A percentile compares a stretch with the other conserved stretches of the same genome.
phyloP scores from a whole-genome alignment of 306 rosid genomes.

The Arachis stenosperma region DNA sequence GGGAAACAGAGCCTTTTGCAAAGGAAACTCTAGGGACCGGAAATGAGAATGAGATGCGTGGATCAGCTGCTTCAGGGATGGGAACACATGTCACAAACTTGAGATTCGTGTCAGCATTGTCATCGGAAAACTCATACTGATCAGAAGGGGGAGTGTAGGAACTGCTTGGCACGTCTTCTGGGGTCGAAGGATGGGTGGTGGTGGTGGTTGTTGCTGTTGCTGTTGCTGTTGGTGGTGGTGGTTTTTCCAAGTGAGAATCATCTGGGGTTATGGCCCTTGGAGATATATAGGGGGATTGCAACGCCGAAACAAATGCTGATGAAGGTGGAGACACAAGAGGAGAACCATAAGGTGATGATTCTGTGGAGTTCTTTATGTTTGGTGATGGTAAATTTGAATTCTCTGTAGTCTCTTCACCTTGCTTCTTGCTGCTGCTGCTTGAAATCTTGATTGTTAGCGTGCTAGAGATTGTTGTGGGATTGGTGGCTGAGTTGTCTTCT shows the following conservation, averaged over 20 bases:
- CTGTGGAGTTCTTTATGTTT: conserved; percentile 50
- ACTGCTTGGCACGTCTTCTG: conserved; percentile 80
- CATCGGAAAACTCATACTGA: conserved; percentile 73
- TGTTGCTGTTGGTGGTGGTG: conserved; percentile 16
- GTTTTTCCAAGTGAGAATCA: conserved; percentile 18
- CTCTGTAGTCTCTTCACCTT: conserved; percentile 33
- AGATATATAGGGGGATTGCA: conserved; percentile 89
- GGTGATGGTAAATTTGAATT: conserved; percentile 56
- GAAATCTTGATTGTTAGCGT: conserved; percentile 63
- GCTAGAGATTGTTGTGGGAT: conserved; percentile 38
- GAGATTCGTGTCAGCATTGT: conserved; percentile 53
- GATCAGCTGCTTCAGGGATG: conserved; percentile 54
- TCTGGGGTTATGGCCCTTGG: conserved; percentile 61
- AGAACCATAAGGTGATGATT: conserved; percentile 68
- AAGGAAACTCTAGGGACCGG: conserved; percentile 79
- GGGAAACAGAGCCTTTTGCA: conserved; percentile 66
- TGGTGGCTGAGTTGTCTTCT: conserved; percentile 8
- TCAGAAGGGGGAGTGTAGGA: conserved; percentile 94
- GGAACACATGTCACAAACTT: conserved; percentile 56
- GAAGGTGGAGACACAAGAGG: conserved; percentile 91
- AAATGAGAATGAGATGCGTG: conserved; percentile 81
- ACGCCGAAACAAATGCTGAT: conserved; percentile 93
- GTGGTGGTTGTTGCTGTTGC: conserved; percentile 17
- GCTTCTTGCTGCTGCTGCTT: conserved; percentile 35
- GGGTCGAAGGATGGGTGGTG: conserved; percentile 44